Evolutionary conservation across 371 early-diverging fungal genomes (phyloP).

Genomic region (Ordospora pajunii): DNA sequence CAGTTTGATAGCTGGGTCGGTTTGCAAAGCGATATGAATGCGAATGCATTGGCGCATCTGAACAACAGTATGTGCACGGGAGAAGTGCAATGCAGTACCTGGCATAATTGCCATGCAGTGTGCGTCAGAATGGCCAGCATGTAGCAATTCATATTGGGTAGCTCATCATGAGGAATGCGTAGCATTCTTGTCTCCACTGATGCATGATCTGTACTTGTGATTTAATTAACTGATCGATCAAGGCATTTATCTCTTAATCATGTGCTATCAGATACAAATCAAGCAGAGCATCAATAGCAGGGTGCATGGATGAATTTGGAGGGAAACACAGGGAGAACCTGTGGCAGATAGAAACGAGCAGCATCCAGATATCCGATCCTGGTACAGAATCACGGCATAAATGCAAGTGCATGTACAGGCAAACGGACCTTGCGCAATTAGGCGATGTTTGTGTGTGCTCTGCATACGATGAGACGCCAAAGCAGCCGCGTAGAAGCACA

Average conservation of each 20-base stretch:
- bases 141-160: no score
- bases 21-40: no score
- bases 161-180: no score
- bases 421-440: background rate
- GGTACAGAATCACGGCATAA: background rate
- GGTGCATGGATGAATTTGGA: constrained; percentile 3
- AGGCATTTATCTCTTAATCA: constrained; percentile 15
- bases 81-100: no score
- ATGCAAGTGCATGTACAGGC: background rate
- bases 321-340: background rate
- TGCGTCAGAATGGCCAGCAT: no score
- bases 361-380: background rate
- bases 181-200: no score
- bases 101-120: no score
- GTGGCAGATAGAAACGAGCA: background rate
- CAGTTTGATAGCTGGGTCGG: no score
- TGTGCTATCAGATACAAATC: background rate
- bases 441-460: background rate
- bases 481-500: background rate
- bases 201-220: background rate
- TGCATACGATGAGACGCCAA: background rate
- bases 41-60: no score
- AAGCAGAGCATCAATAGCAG: background rate
- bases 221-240: constrained; percentile 4
- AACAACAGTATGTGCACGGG: no score